phyloP scores from a whole-genome alignment of 140 eudicot genomes.

The Senecio squalidus region DNA sequence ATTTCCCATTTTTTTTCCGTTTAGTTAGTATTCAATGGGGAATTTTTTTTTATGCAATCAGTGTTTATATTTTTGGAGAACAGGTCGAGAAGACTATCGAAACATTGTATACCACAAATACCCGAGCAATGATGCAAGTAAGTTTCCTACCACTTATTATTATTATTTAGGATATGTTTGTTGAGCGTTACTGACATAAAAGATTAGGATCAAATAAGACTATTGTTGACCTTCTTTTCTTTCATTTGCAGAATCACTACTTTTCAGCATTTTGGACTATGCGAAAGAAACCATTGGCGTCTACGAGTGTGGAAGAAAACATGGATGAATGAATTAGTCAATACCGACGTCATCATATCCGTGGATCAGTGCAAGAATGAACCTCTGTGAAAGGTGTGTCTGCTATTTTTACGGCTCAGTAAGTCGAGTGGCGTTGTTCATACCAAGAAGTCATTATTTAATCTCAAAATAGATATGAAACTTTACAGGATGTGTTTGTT shows the following conservation, averaged over 20 bases:
- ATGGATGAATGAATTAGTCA: conserved; percentile 27
- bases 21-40: neutral
- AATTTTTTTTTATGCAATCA: neutral
- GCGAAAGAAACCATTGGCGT: conserved; percentile 47
- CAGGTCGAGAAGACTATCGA: conserved; percentile 81
- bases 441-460: neutral
- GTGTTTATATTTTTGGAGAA: conserved; percentile 3
- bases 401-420: neutral
- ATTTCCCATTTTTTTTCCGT: neutral
- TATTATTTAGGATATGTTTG: neutral
- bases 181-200: neutral
- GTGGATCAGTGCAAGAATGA: conserved; percentile 11
- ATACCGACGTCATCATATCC: neutral
- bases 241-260: conserved; percentile 64
- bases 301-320: conserved; percentile 2
- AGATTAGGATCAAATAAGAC: neutral
- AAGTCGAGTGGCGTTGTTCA: conserved; percentile 11
- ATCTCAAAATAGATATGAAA: conserved; percentile 10
- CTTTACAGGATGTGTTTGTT: conserved; percentile 8
- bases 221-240: neutral
- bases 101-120: conserved; percentile 82
- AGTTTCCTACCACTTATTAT: conserved; percentile 10
- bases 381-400: neutral
- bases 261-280: conserved; percentile 89
- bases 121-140: conserved; percentile 96